Evolutionary conservation across 176 grass and related monocot genomes (phyloP).

Genomic region (bread wheat (Triticum aestivum)): IWGSC_CS_RefSeq_v2.1 NC_057802.1:367540522-367541021

Average conservation of each 20-base stretch:
- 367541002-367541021: slow-evolving; percentile 82
- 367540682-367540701: slow-evolving; percentile 89
- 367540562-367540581: slow-evolving; percentile 67
- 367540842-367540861: background rate
- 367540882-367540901: slow-evolving; percentile 94
- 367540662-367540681: background rate
- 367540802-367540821: background rate
- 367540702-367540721: slow-evolving; percentile 75
- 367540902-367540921: slow-evolving; percentile 93
- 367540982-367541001: slow-evolving; percentile 63
- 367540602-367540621: slow-evolving; percentile 10
- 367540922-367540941: slow-evolving; percentile 81
- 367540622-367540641: background rate
- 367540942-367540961: slow-evolving; percentile 94
- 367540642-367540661: background rate
- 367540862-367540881: slow-evolving; percentile 13
- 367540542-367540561: slow-evolving; percentile 67
- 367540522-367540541: slow-evolving; percentile 73
- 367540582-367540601: slow-evolving; percentile 26
- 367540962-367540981: slow-evolving; percentile 90
- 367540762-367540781: slow-evolving; percentile 89
- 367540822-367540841: slow-evolving; percentile 7
- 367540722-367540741: slow-evolving; percentile 84
- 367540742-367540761: slow-evolving; percentile 87
- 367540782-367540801: slow-evolving; percentile 1